Evolutionary conservation across 768 basidiomycete genomes (phyloP), one percentile per base, ranked within the genome.

Genomic region (Tricholoma sp.): DNA sequence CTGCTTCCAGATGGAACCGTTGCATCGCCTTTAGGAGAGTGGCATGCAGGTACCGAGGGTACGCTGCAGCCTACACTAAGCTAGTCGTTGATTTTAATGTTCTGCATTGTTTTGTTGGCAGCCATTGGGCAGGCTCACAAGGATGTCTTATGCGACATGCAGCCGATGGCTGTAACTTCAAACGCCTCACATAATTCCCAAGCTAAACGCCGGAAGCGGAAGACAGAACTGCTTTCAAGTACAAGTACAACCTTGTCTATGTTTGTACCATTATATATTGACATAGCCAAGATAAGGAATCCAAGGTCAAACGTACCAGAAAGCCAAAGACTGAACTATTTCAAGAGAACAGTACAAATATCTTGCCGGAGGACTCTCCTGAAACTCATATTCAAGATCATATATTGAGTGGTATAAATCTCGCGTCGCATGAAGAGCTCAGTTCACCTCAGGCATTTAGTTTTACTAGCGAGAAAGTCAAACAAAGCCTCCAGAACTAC

Each of bases 21-120:
- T 43, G 78, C 79, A 37, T 56, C 66, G 52, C 74, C 83, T 14
- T 64, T 85, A 18, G 63, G 59, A 21, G 72, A 75, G 18, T 83
- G 78, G 77, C 35, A 57, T 39, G 71, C 72, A 43, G 76, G 74
- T 4, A 62, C 59, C 9, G 51, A 57, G 27, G 53, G 60, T 61
- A 58, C 24, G 61, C 34, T 27, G 39, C 47, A 50, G 24, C 21
- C 34, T 47, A 41, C 21, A 2, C 22, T 19, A 35, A 5, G 18
- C 10, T 22, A 11, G 18, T 50, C 18, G n/a, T n/a, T n/a, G 6
- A 27, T 14, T 6, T 58, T 45, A 52, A 21, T 46, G 31, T 22
- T 49, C 12, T 39, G 43, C n/a, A 8, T 27, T 49, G 7, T 18
- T 24, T 18, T 24, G 9, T 43, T 50, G 29, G 47, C n/a, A 3